Evolutionary conservation across 2,329 filamentous ascomycete genomes (phyloP).

Genomic region (Epichloe gansuensis): DNA sequence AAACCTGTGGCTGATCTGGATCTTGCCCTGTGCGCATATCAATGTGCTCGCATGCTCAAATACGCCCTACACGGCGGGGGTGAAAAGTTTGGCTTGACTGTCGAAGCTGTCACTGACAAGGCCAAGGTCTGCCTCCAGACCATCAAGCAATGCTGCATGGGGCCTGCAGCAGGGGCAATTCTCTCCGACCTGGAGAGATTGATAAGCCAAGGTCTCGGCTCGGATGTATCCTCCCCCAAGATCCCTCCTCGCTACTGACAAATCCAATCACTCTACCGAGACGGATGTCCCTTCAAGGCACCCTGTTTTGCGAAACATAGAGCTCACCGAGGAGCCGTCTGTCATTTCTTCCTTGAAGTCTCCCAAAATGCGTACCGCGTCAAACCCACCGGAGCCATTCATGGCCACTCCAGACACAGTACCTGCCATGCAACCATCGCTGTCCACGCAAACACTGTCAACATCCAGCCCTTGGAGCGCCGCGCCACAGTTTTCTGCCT

Average conservation of each 20-base stretch:
- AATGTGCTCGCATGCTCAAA: conserved; percentile 41
- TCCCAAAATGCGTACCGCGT: background rate
- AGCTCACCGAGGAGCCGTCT: conserved; percentile 18
- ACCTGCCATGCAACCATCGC: background rate
- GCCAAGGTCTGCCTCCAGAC: conserved; percentile 38
- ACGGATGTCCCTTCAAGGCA: conserved; percentile 8
- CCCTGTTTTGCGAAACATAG: conserved; percentile 12
- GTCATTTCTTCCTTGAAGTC: conserved; percentile 7
- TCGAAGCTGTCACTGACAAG: conserved; percentile 36
- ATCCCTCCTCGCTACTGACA: conserved; percentile 3
- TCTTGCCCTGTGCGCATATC: conserved; percentile 42
- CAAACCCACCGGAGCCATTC: background rate
- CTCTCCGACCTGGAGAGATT: conserved; percentile 38
- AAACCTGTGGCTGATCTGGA: conserved; percentile 43
- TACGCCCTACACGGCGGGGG: conserved; percentile 35
- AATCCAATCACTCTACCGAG: background rate
- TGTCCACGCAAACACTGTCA: background rate
- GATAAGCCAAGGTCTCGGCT: conserved; percentile 31
- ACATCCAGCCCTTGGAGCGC: conserved; percentile 1
- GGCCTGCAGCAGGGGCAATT: conserved; percentile 36
- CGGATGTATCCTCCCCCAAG: conserved; percentile 10
- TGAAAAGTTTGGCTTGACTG: conserved; percentile 30
- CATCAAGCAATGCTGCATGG: conserved; percentile 37
- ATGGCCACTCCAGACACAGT: background rate
- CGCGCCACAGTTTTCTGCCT: background rate